A percentile compares a stretch with the other conserved stretches of the same genome.
Evolutionary conservation across 495 filamentous ascomycete species (phyloP).

Genomic region (Hypoxylon rickii): DNA sequence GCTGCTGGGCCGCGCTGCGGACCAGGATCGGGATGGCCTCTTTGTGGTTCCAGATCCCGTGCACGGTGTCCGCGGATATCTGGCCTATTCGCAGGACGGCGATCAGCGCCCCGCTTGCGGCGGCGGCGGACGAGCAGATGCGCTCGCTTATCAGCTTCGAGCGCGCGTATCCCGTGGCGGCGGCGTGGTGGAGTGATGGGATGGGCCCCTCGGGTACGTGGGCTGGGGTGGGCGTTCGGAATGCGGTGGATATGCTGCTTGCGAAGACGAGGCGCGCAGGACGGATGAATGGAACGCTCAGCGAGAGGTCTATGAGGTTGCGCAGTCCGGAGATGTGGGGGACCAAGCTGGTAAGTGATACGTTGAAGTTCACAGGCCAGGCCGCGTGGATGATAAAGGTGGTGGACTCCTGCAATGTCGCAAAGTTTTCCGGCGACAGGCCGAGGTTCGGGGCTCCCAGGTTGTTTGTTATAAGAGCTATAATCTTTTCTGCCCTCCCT

Average conservation of each 20-base stretch:
- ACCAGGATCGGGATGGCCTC: constrained; percentile 64
- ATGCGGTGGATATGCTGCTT: constrained; percentile 56
- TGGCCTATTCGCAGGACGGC: constrained; percentile 64
- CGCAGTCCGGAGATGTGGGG: constrained; percentile 59
- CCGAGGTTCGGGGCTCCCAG: constrained; percentile 51
- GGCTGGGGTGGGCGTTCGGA: constrained; percentile 35
- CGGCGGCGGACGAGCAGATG: constrained; percentile 48
- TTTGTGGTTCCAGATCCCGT: constrained; percentile 62
- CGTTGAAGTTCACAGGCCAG: constrained; percentile 75
- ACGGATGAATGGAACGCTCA: constrained; percentile 43
- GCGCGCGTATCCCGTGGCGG: constrained; percentile 60
- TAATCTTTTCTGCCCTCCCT: constrained; percentile 17
- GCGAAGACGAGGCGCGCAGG: constrained; percentile 58
- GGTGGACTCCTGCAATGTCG: constrained; percentile 46
- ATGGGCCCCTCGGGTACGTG: constrained; percentile 51
- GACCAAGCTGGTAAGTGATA: constrained; percentile 59
- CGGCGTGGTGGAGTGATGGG: constrained; percentile 44
- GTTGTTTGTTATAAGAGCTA: constrained; percentile 37
- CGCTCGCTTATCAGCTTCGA: constrained; percentile 63
- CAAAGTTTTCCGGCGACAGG: constrained; percentile 39
- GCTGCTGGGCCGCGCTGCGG: constrained; percentile 53
- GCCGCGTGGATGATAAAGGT: constrained; percentile 66
- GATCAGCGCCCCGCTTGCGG: constrained; percentile 42
- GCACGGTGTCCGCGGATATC: constrained; percentile 55
- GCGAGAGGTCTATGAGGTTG: constrained; percentile 60